Percentiles rank a stretch among this genome's conserved stretches.
These are phyloP conservation scores for Cynara cardunculus DNA, from an alignment of 129 eudicot species.

Conservation along the genomic window DNA sequence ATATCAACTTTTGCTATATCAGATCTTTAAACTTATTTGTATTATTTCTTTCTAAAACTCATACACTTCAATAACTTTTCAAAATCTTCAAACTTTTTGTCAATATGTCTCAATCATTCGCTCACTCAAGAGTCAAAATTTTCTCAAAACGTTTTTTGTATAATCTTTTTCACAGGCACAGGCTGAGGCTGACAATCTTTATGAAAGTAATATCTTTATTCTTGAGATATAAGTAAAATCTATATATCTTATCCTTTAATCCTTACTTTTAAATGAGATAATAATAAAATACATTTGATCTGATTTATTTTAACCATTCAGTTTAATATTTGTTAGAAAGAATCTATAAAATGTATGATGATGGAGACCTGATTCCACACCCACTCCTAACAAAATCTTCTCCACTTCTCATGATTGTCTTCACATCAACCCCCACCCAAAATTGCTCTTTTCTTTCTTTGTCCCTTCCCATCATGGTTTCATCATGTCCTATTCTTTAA, in stretches of 20 bases:
- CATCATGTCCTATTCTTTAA: slow-evolving; percentile 2
- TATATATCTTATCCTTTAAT: background rate
- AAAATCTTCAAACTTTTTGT: no score
- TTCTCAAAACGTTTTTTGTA: background rate
- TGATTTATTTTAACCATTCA: background rate
- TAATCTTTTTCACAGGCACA: background rate
- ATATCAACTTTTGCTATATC: background rate
- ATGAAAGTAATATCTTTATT: background rate
- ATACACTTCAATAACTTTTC: background rate
- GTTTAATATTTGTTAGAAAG: background rate
- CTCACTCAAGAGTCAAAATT: background rate
- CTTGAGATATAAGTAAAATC: background rate
- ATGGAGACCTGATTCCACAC: slow-evolving; percentile 23
- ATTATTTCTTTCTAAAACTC: background rate
- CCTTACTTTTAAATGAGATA: background rate
- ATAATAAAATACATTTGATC: background rate
- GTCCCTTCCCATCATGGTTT: slow-evolving; percentile 28
- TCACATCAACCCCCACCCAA: slow-evolving; percentile 28
- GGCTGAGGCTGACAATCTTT: background rate
- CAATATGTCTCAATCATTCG: background rate
- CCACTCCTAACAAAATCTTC: slow-evolving; percentile 26
- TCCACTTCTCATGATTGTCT: slow-evolving; percentile 31
- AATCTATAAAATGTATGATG: slow-evolving; percentile 15
- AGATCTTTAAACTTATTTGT: background rate
- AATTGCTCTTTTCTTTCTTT: slow-evolving; percentile 11